These are phyloP conservation scores for Metschnikowia bowlesiae DNA, from an alignment of 805 yeast species.

Conservation along the genomic window DNA sequence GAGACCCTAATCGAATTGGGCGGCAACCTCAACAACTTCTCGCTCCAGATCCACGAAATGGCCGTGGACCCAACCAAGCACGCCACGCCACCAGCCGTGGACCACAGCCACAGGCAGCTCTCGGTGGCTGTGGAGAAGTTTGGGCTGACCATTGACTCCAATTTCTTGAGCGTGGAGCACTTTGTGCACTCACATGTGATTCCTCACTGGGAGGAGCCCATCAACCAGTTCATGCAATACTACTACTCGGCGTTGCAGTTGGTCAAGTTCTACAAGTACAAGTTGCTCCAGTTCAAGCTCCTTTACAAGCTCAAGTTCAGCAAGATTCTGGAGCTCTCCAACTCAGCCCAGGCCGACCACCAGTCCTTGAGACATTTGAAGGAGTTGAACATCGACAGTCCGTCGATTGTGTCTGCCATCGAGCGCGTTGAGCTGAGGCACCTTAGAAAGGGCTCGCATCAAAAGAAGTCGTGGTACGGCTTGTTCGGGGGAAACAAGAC, in stretches of 20 bases:
- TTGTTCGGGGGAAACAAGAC: constrained; percentile 37
- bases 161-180: constrained; percentile 46
- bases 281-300: constrained; percentile 46
- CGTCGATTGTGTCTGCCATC: constrained; percentile 34
- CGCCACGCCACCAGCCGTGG: background rate
- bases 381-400: constrained; percentile 33
- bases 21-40: constrained; percentile 53
- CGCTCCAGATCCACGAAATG: constrained; percentile 39
- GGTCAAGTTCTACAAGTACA: constrained; percentile 47
- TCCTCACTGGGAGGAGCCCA: constrained; percentile 48
- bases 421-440: constrained; percentile 28
- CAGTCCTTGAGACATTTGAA: constrained; percentile 25
- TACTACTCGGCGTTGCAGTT: constrained; percentile 41
- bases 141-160: constrained; percentile 50
- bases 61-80: constrained; percentile 10
- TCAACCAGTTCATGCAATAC: constrained; percentile 45
- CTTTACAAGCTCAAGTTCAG: constrained; percentile 36
- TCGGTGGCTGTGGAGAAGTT: constrained; percentile 43
- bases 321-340: constrained; percentile 35
- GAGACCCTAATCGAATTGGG: constrained; percentile 47
- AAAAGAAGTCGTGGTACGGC: constrained; percentile 41
- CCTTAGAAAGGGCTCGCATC: constrained; percentile 11
- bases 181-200: constrained; percentile 34
- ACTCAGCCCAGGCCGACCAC: constrained; percentile 18
- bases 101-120: constrained; percentile 18